Conservation (phyloP, 2,329 filamentous ascomycete genomes). For the Coniochaeta hoffmannii region DNA sequence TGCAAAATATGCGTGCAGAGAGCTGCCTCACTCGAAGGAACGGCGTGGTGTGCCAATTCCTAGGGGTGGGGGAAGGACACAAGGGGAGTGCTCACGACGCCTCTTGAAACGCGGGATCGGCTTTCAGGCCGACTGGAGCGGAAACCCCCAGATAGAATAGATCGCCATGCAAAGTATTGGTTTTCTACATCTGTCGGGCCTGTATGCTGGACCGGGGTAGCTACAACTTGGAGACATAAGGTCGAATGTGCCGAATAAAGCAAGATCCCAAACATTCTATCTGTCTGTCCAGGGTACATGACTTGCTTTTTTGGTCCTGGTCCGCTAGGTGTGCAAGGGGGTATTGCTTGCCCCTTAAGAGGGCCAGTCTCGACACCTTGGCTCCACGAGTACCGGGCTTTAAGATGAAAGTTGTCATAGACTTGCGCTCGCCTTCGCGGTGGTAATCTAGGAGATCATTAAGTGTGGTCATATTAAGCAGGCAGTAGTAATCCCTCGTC, state of each 20-base stretch:
- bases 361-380: too few species aligned
- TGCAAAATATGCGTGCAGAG: too few species aligned
- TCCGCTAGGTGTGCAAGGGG: too few species aligned
- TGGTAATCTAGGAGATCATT: neutral
- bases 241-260: too few species aligned
- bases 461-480: neutral
- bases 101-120: neutral
- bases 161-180: neutral
- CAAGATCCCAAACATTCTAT: too few species aligned
- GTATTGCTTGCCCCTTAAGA: too few species aligned
- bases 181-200: neutral
- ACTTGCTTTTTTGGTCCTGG: too few species aligned
- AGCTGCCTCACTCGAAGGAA: too few species aligned
- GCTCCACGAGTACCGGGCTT: too few species aligned
- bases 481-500: neutral
- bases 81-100: neutral
- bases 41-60: too few species aligned
- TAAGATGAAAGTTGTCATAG: neutral
- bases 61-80: too few species aligned
- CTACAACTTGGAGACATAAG: neutral
- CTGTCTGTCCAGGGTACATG: too few species aligned
- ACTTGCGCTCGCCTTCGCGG: neutral
- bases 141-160: neutral
- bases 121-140: neutral
- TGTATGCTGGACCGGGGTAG: neutral